Base-by-base conservation (phyloP, 2,329 filamentous ascomycete species). In the Periconia sp. region DNA sequence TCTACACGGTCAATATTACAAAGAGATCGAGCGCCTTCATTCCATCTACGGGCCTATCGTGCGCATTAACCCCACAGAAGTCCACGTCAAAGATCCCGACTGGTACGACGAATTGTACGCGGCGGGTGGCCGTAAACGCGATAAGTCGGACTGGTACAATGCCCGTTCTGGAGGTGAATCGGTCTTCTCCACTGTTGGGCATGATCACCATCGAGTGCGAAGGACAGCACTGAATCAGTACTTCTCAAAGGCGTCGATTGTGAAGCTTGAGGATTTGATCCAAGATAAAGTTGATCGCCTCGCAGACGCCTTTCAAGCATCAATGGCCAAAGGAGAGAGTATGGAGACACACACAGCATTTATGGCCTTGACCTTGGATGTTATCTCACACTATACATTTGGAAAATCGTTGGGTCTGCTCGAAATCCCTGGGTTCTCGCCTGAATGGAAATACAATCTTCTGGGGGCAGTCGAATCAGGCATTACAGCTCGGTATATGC, bases 11-110 rank as follows among this genome's bases (percentile, higher is more conserved):
- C 33, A 45, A 8, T 63, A 54, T 73, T 69, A 27, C 63, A 58
- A 31, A 27, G 23, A 27, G 23, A 27, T 27, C 23, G 23, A 49
- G n/a, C 30, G 31, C 1, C 18, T 45, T 15, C 48, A 50, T 40
- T n/a, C n/a, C 3, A 45, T 33, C 3, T 27, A 46, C 62, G 65
- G 65, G 6, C 65, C 65, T 1, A 69, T 70, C 13, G 46, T 70
- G 14, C 62, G 67, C 2, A 63, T 70, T 49, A 70, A 63, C 30
- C 66, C 66, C 2, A 41, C 47, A 10, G 67, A 69, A 45, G 50
- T 70, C 0, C 60, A 61, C 17, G 58, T 70, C 31, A 40, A 40
- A 1, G 66, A 69, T 37, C 54, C 61, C 7, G 51, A 59, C 13
- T 65, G 19, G 15, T 60, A 57, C 41, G 56, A 62, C 41, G 33